Evolutionary conservation across 1,284 basidiomycete species (phyloP), one percentile per base, ranked within the genome.

Genomic region (Flammula alnicola): DNA sequence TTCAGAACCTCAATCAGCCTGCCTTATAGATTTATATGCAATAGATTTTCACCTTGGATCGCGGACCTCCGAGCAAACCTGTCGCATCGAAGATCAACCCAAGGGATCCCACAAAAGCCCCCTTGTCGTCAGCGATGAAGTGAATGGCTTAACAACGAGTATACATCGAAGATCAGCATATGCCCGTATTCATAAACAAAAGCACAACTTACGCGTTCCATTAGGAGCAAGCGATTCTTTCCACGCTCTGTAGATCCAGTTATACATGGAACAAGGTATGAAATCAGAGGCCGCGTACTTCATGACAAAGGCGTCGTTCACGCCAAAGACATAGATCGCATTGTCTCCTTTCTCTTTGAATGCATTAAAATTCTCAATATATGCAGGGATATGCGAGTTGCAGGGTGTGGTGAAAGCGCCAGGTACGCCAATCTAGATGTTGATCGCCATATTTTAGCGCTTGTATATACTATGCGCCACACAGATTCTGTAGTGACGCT

Each of bases 341-440:
- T 79, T 75, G 56, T 91, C 71, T n/a, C 88, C 88, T 67, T 84
- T 87, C 16, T 69, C 77, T 66, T 80, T 79, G 77, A 89, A 88
- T 54, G 81, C 67, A 4, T 81, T 73, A 62, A 77, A 84, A 19
- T 70, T 66, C 37, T 79, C 69, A 59, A 91, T 80, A 70, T 86
- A 92, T 12, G 74, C 79, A 0, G 86, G 88, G 9, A 88, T 73
- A 62, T 90, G 80, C 16, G 62, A 67, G 51, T 73, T 75, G 66
- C 70, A 72, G 12, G 77, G 73, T 10, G 76, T 76, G 10, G 80
- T 84, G 70, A 88, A 89, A 3, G 83, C 82, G 12, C 82, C 83
- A 0, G 82, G 80, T 9, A 86, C 79, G 35, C 80, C 77, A 39
- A 84, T 68, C 82, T 82, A 44, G 26, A 33, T 11, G 19, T 29